Conservation (phyloP, 495 filamentous ascomycete species). For the Penicillium salamii region DNA sequence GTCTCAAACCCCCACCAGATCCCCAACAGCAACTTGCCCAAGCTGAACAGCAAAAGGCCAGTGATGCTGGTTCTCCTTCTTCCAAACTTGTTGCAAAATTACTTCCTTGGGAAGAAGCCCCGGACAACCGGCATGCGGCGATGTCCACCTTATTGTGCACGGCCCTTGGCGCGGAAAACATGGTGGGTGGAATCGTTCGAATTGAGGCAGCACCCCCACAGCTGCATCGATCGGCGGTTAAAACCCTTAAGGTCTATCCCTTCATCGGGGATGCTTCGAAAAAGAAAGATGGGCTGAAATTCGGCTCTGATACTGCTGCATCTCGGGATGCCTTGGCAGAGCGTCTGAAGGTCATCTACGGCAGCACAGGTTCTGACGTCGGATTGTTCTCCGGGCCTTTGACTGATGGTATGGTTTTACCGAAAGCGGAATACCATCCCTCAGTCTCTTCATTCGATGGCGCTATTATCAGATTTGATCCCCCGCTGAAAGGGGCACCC, state of each 20-base stretch:
- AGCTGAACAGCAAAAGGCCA: constrained; percentile 47
- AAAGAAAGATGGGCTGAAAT: constrained; percentile 67
- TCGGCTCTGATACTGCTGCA: constrained; percentile 80
- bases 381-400: constrained; percentile 80
- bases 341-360: constrained; percentile 48
- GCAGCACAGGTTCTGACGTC: constrained; percentile 34
- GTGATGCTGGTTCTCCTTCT: constrained; percentile 58
- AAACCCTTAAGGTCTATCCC: constrained; percentile 70
- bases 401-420: constrained; percentile 81
- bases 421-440: constrained; percentile 37
- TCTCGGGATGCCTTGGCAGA: constrained; percentile 65
- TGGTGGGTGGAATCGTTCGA: constrained; percentile 85
- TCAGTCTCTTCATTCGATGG: constrained; percentile 52
- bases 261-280: constrained; percentile 57
- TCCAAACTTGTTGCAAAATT: constrained; percentile 74
- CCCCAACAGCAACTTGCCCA: constrained; percentile 67
- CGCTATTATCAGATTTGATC: constrained; percentile 75
- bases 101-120: constrained; percentile 78
- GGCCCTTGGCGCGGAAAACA: constrained; percentile 61
- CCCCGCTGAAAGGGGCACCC: constrained; percentile 40
- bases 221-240: constrained; percentile 50
- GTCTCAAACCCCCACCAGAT: constrained; percentile 70
- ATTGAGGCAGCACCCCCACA: constrained; percentile 71
- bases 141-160: constrained; percentile 74
- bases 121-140: constrained; percentile 71